Base-by-base conservation (phyloP, 176 grass and related monocot species). In the Carex parvula region DNA sequence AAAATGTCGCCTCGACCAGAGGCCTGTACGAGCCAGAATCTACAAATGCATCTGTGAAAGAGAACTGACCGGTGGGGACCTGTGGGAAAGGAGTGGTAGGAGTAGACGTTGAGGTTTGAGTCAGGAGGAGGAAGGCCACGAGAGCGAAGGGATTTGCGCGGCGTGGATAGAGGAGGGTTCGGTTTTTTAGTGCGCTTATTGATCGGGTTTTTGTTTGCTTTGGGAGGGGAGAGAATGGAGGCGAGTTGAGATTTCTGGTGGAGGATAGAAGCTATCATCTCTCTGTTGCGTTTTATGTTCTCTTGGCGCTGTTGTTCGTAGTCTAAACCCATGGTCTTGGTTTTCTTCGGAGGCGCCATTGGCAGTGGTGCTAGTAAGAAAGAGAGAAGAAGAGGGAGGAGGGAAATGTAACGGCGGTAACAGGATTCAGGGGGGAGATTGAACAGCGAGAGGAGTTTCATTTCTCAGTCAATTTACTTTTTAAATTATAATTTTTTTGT, bases 61-160 rank as follows among this genome's bases (percentile, higher is more conserved):
- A 85, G 71, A 94, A 63, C 26, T 63, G 84, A 1, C 83, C 83
- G 42, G 39, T 64, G 21, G 70, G 71, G 4, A 64, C 14, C 41
- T 63, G 12, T 17, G 24, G 14, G 20, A 30, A 60, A 4, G 54
- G 64, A 32, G 68, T 54, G 62, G 22, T 6, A 35, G 24, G 42
- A 76, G 54, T 3, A 55, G 79, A 24, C 83, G 39, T 24, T 18
- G 77, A 60, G 54, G 39, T 79, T 79, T 17, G 57, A 56, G 11
- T 26, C 41, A 21, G 37, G 60, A 11, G 91, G 89, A 29, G 90
- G 85, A 8, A 94, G 83, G 46, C 87, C 87, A 0, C 81, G 89
- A 74, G 88, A 85, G 30, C 92, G 92, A 58, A 91, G 89, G 55
- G 94, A 97, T 37, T 90, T 88, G 60, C 92, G 95, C 64, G 88